Evolutionary conservation across 2,329 filamentous ascomycete species (phyloP), one percentile per base, ranked within the genome.

Genomic region (Dryadomyces sulphureus): DNA sequence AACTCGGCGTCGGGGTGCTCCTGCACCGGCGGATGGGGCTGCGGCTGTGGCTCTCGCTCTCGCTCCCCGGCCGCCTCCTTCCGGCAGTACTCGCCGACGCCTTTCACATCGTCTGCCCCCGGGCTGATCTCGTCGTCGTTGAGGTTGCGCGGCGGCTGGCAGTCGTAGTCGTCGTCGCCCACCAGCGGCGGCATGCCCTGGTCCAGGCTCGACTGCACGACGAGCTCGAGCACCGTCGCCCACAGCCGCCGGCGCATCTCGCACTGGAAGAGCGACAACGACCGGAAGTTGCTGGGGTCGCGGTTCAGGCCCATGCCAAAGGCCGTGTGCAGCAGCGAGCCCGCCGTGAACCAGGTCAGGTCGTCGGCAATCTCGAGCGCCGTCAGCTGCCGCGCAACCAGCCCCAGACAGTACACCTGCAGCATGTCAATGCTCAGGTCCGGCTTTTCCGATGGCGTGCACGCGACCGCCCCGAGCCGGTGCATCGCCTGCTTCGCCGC

Each of bases 251-350:
- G 62, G 2, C 74, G 65, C 56, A 78, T 66, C 56, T 79, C 75
- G 1, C 66, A 62, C 19, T 65, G 62, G 32, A 71, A 65, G 1
- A 59, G 54, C 2, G 68, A 64, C 62, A 73, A 69, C 19, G 64
- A 62, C 7, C 64, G 62, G 4, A 77, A 64, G 47, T 65, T 60
- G 25, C 60, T 63, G 0, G 75, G 74, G 46, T 79, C 75, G 1
- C 72, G 66, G 54, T 79, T 73, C 6, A 78, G 60, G 4, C 75
- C 75, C 65, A 77, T 75, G 46, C 66, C 66, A 54, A 79, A 69
- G 45, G 73, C 75, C 7, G 65, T 67, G 11, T 74, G 63, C n/a
- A 76, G 49, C 11, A 77, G 50, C 0, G 62, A 57, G 1, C 75
- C 75, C 0, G 66, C 61, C 2, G 67, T 62, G 27, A 73, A 65